Evolutionary conservation across 441 rosid genomes (phyloP), one percentile per base, ranked within the genome.

Genomic region (Corymbia calophylla): DNA sequence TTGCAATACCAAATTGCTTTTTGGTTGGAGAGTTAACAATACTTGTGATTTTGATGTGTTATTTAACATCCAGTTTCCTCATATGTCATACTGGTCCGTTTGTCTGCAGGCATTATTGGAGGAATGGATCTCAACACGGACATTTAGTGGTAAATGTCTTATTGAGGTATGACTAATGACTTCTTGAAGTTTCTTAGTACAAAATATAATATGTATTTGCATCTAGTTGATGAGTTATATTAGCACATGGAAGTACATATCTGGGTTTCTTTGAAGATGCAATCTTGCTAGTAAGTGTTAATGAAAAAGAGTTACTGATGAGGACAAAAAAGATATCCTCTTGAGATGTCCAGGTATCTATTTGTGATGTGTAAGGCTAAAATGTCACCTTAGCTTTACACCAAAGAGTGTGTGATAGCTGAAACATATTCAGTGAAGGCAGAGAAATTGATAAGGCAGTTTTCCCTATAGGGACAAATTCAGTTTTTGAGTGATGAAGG

Each of bases 101-200:
- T 85, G 16, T 88, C 87, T 90, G 91, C 93, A 98, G 99, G 98
- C 99, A 87, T 94, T 97, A 93, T 93, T 98, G 56, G 99, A 98
- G 93, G 99, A 98, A 92, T 96, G 99, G 98, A 94, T 96, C 92
- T 92, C 96, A 86, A 92, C 97, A 23, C 96, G 94, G 88, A 93
- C 95, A 87, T 94, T 92, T 70, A 90, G 96, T 88, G 96, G 95
- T 88, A 95, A 96, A 89, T 92, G 92, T 93, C 94, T 94, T 90
- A 93, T 94, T 35, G 94, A 94, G 98, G 99, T 96, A 92, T 62
- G 86, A 49, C 14, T 80, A 73, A 49, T 27, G 16, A 32, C 88
- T 89, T 89, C 56, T 86, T 21, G 31, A 48, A 9, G 4, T 53
- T 87, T 86, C 49, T 47, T 77, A 1, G 17, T 77, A 44, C n/a